Conservation (phyloP, 345 rosid genomes). For the Hypericum androsaemum region DNA sequence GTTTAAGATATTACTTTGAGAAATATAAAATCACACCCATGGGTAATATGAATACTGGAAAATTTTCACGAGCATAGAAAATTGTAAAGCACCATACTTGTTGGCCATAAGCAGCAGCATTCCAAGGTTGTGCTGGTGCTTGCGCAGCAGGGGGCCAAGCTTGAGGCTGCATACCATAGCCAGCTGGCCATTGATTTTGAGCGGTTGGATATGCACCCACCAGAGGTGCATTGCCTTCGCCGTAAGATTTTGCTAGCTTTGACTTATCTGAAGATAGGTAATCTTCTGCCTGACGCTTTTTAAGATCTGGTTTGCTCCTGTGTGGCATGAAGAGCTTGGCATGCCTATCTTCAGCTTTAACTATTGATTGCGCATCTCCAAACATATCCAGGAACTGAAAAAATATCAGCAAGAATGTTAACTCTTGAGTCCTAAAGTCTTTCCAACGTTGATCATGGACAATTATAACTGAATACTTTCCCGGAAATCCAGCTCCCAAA, state of each 20-base stretch:
- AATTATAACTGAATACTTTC: no score
- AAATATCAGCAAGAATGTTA: constrained; percentile 6
- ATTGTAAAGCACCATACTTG: constrained; percentile 31
- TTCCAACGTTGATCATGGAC: background rate
- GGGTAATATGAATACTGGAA: no score
- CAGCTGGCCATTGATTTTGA: constrained; percentile 75
- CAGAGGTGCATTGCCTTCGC: constrained; percentile 40
- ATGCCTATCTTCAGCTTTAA: constrained; percentile 78
- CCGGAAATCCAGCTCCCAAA: no score
- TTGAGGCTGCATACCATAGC: constrained; percentile 74
- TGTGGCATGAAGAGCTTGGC: constrained; percentile 61
- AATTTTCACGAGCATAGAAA: no score
- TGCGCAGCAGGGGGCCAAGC: constrained; percentile 72
- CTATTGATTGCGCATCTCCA: constrained; percentile 54
- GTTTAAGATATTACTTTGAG: no score
- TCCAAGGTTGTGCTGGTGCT: constrained; percentile 62
- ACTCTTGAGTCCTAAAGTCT: background rate
- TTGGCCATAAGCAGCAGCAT: constrained; percentile 60
- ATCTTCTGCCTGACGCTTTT: constrained; percentile 82
- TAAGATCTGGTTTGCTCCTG: constrained; percentile 53
- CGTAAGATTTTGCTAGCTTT: constrained; percentile 61
- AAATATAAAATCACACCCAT: no score
- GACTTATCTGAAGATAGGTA: constrained; percentile 65
- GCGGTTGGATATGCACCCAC: constrained; percentile 66
- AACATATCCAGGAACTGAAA: constrained; percentile 71